Evolutionary conservation across 495 filamentous ascomycete species (phyloP), one percentile per base, ranked within the genome.

Genomic region (Xylaria grammica): DNA sequence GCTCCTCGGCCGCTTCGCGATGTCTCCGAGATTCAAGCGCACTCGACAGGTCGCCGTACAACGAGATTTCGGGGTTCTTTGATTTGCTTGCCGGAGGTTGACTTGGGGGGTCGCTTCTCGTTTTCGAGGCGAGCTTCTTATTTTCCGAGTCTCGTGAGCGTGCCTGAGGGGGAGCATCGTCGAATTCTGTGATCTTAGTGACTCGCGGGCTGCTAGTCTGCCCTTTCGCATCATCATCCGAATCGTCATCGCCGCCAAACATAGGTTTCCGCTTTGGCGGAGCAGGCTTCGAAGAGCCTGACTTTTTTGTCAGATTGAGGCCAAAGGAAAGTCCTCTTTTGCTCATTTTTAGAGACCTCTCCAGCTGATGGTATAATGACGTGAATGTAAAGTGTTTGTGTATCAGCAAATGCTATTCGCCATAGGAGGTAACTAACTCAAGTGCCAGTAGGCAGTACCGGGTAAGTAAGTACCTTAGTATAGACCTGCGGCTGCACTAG

Each of bases 31-130:
- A 85, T 50, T 80, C 79, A 30, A 82, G 76, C 0, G 79, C 77
- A 67, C 81, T 80, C 44, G 85, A 88, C 6, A 88, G 75, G 64
- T 87, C 81, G 34, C 81, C 80, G 66, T 86, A 85, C 65, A 78
- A 74, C 10, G 72, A 72, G 24, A 75, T 72, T 24, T 74, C 74
- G 1, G 67, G 49, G 52, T 80, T 67, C 63, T 80, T 67, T 54
- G 53, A 63, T 70, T 78, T 75, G 52, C 71, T 60, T 64, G 77
- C 70, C 19, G 74, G 72, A 3, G 68, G 69, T 51, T 71, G 63
- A 0, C 63, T 45, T 17, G 69, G 66, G 6, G 45, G 67, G 15
- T 55, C 65, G 32, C 68, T 67, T 32, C 65, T 78, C 40, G 62
- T 67, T 34, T 66, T 74, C 22, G 45, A 48, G 48, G 68, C 55